Base-by-base conservation (phyloP, 768 basidiomycete species). In the Suillus luteus region DNA sequence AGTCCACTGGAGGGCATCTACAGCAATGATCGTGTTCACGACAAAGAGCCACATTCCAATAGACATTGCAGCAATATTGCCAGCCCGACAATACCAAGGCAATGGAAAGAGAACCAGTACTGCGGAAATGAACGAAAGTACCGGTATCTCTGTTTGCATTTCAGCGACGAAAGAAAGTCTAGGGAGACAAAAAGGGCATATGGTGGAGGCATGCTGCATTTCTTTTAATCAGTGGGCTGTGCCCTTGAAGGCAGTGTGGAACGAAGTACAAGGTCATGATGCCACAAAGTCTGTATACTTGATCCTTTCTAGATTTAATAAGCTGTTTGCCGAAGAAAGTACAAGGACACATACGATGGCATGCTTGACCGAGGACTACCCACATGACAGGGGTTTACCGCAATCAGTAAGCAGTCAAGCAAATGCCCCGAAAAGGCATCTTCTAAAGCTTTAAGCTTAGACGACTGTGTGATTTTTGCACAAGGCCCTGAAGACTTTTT, bases 1-100 rank as follows among this genome's bases (percentile, higher is more conserved):
- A 1, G 78, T 75, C 90, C 90, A 95, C 5, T 88, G 68, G 31
- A 89, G 67, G 4, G 85, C 75, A 70, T 93, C 85, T 46, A 91
- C 74, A 0, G 83, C 83, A 63, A 81, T 80, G 43, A 83, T 77
- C 14, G 87, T 33, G 65, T 84, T 87, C 37, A 74, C 75, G 5
- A 80, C 67, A 27, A 81, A 71, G 5, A 87, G 78, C 87, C 87
- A 88, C 0, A 76, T 65, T 19, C 84, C 76, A 43, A 88, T 79
- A 57, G 84, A 79, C 11, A 84, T 66, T 38, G 75, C 79, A 0
- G 83, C 78, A 31, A 86, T 74, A 67, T 82, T 85, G 51, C 72
- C 76, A 65, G 79, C 75, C 24, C 43, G 68, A 38, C 80, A 77
- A 61, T 83, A 77, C 67, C 83, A 81, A 61, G 77, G 62, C 62